Base-by-base conservation (phyloP, 2,329 filamentous ascomycete genomes). In the Daldinia sp. region DNA sequence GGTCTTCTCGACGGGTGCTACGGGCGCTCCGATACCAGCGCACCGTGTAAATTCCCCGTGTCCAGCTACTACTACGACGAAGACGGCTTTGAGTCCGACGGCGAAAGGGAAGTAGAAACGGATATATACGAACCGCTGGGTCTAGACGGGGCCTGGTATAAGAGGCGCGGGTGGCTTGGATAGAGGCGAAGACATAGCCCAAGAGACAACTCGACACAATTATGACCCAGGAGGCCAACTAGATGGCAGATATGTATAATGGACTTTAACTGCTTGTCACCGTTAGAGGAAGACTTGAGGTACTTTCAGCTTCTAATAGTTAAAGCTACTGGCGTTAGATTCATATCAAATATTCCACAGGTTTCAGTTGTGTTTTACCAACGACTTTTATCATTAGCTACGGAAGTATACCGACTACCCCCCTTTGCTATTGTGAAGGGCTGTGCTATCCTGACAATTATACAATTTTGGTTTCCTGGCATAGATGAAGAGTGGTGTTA, bases 321-420 rank as follows among this genome's bases (percentile, higher is more conserved):
- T 23, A 23, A 23, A 51, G 26, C 15, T 28, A n/a, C 26, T 3
- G 9, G 15, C 33, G 26, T 18, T 37, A 37, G 9, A 15, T 10
- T 54, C 18, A 23, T 37, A n/a, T 1, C 5, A 28, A n/a, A 28
- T 28, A 4, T 33, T 26, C 6, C 23, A 30, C 13, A 50, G 13
- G 28, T 51, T 7, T 7, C 3, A 42, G 13, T 18, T 42, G 35
- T 28, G 5, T 33, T 35, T 18, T 42, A 44, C 18, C 12, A 6
- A 30, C 23, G 23, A 37, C 44, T 46, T 54, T 10, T 37, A 53
- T 53, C 35, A 46, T 39, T 28, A 48, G 23, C 55, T 58, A 59
- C 53, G 5, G 20, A 58, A 35, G 18, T 39, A 51, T 6, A 46
- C 13, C 3, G 15, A 13, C n/a, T 15, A 30, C 12, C 44, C 26